Evolutionary conservation across 257 asterid genomes (phyloP), one percentile per base, ranked within the genome.

Genomic region (Eustoma russellianum): DNA sequence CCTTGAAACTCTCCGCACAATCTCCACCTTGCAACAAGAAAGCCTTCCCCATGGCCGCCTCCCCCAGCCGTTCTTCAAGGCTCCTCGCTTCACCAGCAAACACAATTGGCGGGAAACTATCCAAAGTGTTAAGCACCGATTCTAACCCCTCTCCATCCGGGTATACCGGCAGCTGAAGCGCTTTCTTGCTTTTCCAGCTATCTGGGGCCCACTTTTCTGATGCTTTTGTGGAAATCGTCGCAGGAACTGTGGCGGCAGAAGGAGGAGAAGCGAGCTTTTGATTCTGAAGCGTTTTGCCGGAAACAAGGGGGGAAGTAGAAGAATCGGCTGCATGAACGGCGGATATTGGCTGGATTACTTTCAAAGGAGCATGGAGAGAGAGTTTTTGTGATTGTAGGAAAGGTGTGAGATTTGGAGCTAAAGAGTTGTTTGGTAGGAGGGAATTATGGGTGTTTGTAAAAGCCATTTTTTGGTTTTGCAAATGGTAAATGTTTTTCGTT

Each of bases 1-100:
- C 95, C 52, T 86, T 83, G 52, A 86, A 86, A 67, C 95, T 86
- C 80, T 86, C 95, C 0, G 95, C 95, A 38, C 95, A 86, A 72
- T 86, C 95, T 15, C 95, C 95, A 0, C 93, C 95, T 50, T 86
- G 95, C 6, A 86, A 71, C 60, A 86, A 69, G 46, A 86, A 86
- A 0, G 95, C 95, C 14, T 78, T 71, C 3, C 95, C 95, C 88
- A 73, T 65, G 24, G 93, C 93, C 8, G 95, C 95, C 64, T 86
- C 87, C 1, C 55, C 95, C 8, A 86, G 77, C 3, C 74, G 59
- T 33, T 86, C 95, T 72, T 86, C 95, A 41, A 86, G 81, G 61
- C 62, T 72, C 56, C 95, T 61, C 0, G 90, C 93, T 63, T 86
- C 95, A 1, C 93, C 95, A n/a, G 95, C 90, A 69, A 86, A 86